Percentiles rank a stretch among this genome's conserved stretches.
These are phyloP conservation scores for Phlyctochytrium bullatum DNA, from an alignment of 192 early-diverging fungal genomes.

Conservation along the genomic window DNA sequence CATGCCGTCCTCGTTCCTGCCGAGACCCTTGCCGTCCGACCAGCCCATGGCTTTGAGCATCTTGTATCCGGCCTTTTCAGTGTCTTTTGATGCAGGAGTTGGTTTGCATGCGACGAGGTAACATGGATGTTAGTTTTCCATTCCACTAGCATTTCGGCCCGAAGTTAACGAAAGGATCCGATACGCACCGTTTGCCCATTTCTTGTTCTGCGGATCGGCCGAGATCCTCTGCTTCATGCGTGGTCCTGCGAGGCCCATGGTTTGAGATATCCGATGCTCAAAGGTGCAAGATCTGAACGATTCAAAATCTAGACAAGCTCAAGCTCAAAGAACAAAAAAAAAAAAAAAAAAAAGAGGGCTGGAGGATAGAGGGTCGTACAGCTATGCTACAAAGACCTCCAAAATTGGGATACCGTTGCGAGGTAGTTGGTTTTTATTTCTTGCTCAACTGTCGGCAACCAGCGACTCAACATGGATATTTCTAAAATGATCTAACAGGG, in stretches of 20 bases:
- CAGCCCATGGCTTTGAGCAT: conserved; percentile 98
- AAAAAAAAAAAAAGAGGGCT: too few relatives aligned
- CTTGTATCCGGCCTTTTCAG: conserved; percentile 79
- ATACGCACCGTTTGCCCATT: conserved; percentile 76
- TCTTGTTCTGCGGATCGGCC: conserved; percentile 87
- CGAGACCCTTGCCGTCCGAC: conserved; percentile 89
- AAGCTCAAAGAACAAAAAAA: too few relatives aligned
- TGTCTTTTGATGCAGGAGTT: conserved; percentile 45
- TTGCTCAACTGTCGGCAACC: too few relatives aligned
- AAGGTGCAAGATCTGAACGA: too few relatives aligned
- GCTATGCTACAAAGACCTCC: too few relatives aligned
- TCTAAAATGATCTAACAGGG: too few relatives aligned
- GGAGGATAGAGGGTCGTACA: too few relatives aligned
- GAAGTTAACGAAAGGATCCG: not conserved
- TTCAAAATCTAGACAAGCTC: too few relatives aligned
- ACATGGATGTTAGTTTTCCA: not conserved
- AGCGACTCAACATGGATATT: too few relatives aligned
- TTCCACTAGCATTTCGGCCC: not conserved
- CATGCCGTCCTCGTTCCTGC: conserved; percentile 79
- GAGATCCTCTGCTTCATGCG: conserved; percentile 74
- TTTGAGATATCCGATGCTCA: too few relatives aligned
- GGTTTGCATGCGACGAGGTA: not conserved
- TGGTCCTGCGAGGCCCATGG: conserved; percentile 76
- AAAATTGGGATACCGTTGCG: too few relatives aligned
- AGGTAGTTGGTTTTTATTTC: too few relatives aligned